A percentile compares a stretch with the other conserved stretches of the same genome.
Conservation (phyloP, 2,329 filamentous ascomycete species). For the Macrophomina phaseolina region DNA sequence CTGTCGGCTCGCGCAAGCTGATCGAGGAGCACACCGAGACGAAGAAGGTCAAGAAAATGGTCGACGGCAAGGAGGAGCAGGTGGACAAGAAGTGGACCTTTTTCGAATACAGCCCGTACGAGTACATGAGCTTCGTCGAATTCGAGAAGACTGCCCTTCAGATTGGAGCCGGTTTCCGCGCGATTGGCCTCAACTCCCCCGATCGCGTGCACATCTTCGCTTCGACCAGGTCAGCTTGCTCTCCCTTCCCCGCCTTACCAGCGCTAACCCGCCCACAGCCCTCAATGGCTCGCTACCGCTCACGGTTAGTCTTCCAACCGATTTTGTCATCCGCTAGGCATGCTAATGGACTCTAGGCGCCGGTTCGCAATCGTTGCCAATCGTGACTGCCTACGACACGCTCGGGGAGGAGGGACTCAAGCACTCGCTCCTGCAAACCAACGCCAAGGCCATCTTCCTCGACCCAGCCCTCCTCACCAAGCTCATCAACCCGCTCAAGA, state of each 20-base stretch:
- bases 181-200: constrained; percentile 70
- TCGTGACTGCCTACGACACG: constrained; percentile 95
- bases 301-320: constrained; percentile 59
- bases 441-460: constrained; percentile 82
- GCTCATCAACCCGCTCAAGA: constrained; percentile 60
- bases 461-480: constrained; percentile 74
- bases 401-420: constrained; percentile 82
- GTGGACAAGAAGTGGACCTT: constrained; percentile 92
- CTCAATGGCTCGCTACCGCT: constrained; percentile 83
- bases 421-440: constrained; percentile 84
- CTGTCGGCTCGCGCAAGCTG: constrained; percentile 71
- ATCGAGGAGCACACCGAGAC: constrained; percentile 80
- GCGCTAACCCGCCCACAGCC: constrained; percentile 51
- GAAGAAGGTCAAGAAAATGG: constrained; percentile 87
- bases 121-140: constrained; percentile 78
- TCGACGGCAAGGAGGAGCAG: constrained; percentile 79
- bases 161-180: constrained; percentile 74
- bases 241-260: constrained; percentile 16
- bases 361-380: constrained; percentile 82
- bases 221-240: constrained; percentile 65
- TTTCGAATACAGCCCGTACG: constrained; percentile 81
- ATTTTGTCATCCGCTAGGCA: neutral
- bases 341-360: constrained; percentile 53
- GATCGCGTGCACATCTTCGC: constrained; percentile 83
- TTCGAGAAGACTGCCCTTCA: constrained; percentile 74